Evolutionary conservation across 768 basidiomycete genomes (phyloP).

Genomic region (Agaricus blazei): DNA sequence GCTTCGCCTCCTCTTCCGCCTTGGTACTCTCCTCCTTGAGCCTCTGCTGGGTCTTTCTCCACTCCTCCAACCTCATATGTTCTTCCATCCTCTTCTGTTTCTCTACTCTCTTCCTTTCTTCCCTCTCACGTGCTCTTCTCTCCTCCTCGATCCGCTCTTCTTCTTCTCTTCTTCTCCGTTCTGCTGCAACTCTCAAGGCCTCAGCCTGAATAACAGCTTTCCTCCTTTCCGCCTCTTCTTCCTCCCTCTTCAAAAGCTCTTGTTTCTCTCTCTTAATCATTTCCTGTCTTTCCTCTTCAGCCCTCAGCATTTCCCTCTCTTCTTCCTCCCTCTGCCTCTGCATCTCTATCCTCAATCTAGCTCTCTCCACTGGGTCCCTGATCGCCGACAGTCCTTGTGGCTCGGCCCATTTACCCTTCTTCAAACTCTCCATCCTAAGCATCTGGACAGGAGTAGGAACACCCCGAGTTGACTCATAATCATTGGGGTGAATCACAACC

Average conservation of each 20-base stretch:
- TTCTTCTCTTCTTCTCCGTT: constrained; percentile 34
- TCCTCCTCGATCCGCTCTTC: constrained; percentile 40
- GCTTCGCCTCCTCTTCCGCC: constrained; percentile 47
- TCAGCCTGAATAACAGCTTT: constrained; percentile 3
- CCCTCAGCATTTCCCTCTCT: constrained; percentile 34
- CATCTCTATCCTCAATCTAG: constrained; percentile 25
- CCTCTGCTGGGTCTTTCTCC: constrained; percentile 39
- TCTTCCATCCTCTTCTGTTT: constrained; percentile 40
- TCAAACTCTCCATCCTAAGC: neutral
- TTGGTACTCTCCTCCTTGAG: constrained; percentile 46
- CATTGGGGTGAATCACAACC: constrained; percentile 2
- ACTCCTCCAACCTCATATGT: constrained; percentile 43
- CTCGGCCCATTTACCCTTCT: constrained; percentile 10
- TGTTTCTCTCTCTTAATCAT: constrained; percentile 36
- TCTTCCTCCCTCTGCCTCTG: constrained; percentile 33
- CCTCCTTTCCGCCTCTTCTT: constrained; percentile 33
- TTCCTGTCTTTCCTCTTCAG: constrained; percentile 40
- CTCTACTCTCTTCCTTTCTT: constrained; percentile 32
- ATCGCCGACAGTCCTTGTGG: constrained; percentile 2
- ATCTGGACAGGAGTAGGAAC: neutral
- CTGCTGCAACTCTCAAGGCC: constrained; percentile 38
- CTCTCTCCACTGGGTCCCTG: constrained; percentile 28
- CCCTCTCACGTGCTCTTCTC: constrained; percentile 33
- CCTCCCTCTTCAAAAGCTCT: constrained; percentile 29
- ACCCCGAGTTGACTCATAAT: neutral